Evolutionary conservation across 1,139 yeast species (phyloP), one percentile per base, ranked within the genome.

Genomic region (Entelexis paramagnoliae): DNA sequence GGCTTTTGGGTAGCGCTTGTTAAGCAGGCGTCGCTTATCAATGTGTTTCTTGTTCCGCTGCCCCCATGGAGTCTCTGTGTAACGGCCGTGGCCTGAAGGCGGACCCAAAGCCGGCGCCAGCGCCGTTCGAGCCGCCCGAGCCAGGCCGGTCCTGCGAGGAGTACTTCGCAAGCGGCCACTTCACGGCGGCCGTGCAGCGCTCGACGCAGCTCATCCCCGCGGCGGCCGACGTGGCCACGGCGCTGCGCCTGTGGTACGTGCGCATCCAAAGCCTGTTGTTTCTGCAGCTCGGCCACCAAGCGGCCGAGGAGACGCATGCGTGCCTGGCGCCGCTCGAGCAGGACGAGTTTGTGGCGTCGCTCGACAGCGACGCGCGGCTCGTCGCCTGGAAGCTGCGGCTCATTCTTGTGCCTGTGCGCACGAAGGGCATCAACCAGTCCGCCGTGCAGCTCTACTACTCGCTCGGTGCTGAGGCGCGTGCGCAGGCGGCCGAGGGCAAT

Each of bases 401-500:
- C 17, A 45, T 59, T 22, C 45, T 56, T 10, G 54, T 54, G 32
- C 62, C 62, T 10, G 62, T 58, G n/a, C 47, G 48, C 24, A 50
- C 60, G 9, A 54, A 53, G 30, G 60, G 62, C 9, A 56, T 59
- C 42, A 59, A 59, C 53, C 58, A 55, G 30, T 30, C 52, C 9
- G 56, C 62, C 4, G 46, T 59, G 7, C 60, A 57, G 46, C 46
- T 24, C 14, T 50, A 59, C 49, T 59, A 59, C 45, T n/a, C 48
- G 8, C 46, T 59, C 43, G 58, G 55, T 3, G 46, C 42, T 11
- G 60, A 55, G 19, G 61, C 62, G 5, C 53, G 60, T 14, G 16
- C 29, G 14, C 42, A 32, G 7, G 52, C 50, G 13, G 13, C 16
- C 16, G 35, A 13, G 30, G 30, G 20, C 24, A 26, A 19, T 7